Percentiles rank a stretch among this genome's conserved stretches.
phyloP scores from a whole-genome alignment of 2,329 filamentous ascomycete species.

The Nigrograna mackinnonii region DNA sequence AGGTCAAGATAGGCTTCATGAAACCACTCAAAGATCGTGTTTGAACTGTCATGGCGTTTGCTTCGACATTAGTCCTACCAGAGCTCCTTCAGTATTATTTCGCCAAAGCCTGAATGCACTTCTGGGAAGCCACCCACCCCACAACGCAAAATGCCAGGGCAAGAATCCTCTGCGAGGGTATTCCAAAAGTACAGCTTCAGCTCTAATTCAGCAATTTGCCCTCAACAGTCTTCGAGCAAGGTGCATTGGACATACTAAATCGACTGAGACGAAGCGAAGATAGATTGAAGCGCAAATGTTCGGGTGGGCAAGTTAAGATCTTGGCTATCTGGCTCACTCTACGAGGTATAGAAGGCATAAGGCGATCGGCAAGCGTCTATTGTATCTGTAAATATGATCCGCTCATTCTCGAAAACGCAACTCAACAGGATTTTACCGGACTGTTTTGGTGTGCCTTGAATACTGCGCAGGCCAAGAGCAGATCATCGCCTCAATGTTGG shows the following conservation, averaged over 20 bases:
- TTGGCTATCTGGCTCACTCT: background rate
- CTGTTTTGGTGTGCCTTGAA: slow-evolving; percentile 39
- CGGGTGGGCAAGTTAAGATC: background rate
- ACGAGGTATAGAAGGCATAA: background rate
- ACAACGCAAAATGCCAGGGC: background rate
- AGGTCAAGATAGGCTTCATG: background rate
- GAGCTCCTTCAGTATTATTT: slow-evolving; percentile 40
- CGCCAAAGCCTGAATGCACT: background rate
- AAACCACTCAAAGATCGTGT: background rate
- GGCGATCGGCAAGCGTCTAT: slow-evolving; percentile 17
- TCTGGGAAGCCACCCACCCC: background rate
- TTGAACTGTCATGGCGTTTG: background rate
- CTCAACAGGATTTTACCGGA: slow-evolving; percentile 13
- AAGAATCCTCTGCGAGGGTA: background rate
- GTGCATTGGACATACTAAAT: background rate
- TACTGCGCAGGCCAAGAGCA: slow-evolving; percentile 45
- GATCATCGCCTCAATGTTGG: slow-evolving; percentile 50
- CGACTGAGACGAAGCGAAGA: background rate
- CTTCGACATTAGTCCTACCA: slow-evolving; percentile 45
- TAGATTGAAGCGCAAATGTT: background rate
- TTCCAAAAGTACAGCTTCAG: background rate
- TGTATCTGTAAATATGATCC: slow-evolving; percentile 23
- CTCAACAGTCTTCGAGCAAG: background rate
- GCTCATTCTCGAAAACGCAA: slow-evolving; percentile 20
- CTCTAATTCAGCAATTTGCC: background rate